These are phyloP conservation scores for Hypseocharis bilobata DNA, from an alignment of 441 rosid genomes.

Conservation along the genomic window DNA sequence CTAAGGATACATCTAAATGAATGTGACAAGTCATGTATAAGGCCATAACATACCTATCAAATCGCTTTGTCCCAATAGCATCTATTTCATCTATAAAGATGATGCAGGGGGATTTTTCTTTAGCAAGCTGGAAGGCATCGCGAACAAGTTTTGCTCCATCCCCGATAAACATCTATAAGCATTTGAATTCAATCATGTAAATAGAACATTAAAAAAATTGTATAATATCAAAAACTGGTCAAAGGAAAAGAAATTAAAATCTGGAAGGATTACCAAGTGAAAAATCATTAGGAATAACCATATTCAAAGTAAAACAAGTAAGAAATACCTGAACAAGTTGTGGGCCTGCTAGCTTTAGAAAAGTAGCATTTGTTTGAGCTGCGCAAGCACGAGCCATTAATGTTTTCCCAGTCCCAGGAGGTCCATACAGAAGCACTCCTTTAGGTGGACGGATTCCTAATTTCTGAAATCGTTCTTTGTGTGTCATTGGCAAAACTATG, in stretches of 20 bases:
- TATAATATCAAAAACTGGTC: neutral
- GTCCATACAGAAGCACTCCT: constrained; percentile 90
- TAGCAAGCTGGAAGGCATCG: constrained; percentile 80
- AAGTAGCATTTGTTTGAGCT: constrained; percentile 93
- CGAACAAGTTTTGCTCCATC: constrained; percentile 52
- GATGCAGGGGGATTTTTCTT: constrained; percentile 95
- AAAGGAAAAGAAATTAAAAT: too few species aligned
- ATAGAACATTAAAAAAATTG: neutral
- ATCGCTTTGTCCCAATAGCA: constrained; percentile 92
- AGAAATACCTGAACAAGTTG: constrained; percentile 78
- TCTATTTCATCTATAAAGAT: constrained; percentile 95
- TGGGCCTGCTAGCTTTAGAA: constrained; percentile 89
- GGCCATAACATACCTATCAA: constrained; percentile 50
- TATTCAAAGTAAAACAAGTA: neutral
- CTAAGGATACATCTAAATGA: too few species aligned
- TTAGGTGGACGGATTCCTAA: constrained; percentile 95
- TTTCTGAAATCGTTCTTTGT: constrained; percentile 79
- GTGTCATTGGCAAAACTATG: constrained; percentile 95
- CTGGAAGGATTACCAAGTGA: too few species aligned
- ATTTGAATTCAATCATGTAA: constrained; percentile 13
- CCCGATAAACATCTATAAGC: constrained; percentile 84
- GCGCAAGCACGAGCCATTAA: constrained; percentile 99
- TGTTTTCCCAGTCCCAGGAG: constrained; percentile 96
- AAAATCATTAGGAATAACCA: too few species aligned
- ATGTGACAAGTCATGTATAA: too few species aligned